Evolutionary conservation across 495 filamentous ascomycete genomes (phyloP), one percentile per base, ranked within the genome.

Genomic region (Emericellopsis terricola): DNA sequence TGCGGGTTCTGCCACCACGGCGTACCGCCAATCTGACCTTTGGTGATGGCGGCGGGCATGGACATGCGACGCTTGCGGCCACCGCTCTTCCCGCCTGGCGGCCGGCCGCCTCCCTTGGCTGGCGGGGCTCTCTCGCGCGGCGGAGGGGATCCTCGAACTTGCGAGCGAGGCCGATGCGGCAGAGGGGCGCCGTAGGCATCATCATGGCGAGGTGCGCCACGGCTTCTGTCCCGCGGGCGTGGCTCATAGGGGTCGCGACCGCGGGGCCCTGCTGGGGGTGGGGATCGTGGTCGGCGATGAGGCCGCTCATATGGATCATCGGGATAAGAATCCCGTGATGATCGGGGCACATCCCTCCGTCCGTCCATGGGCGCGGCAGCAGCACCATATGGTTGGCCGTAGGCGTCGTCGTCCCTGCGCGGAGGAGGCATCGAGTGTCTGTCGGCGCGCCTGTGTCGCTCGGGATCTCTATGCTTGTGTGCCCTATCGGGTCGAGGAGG

Each of bases 1-100:
- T 15, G 3, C 3, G 33, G 33, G 13, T 28, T 35, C 33, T 35
- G 24, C 33, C 33, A 35, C 20, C 20, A 27, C n/a, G n/a, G n/a
- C n/a, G n/a, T n/a, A n/a, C n/a, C n/a, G n/a, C n/a, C n/a, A n/a
- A n/a, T 26, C 11, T 26, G 23, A 11, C 23, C 23, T 11, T 26
- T 11, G 23, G 6, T 26, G 23, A 11, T 26, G 23, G 23, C 6
- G 6, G 23, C 23, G 11, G 23, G 23, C 23, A 26, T 26, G 6
- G 23, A 26, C 6, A 6, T 26, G 23, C 23, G 23, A 26, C 23
- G 23, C 23, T 11, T 26, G 11, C 6, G 23, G 11, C 23, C 23
- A 11, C 11, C 23, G 11, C 23, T n/a, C n/a, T n/a, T n/a, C n/a
- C n/a, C n/a, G n/a, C n/a, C n/a, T n/a, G n/a, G n/a, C n/a, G n/a